Conservation (phyloP, 1,139 yeast genomes). For the Zygosaccharomyces pseudobailii region DNA sequence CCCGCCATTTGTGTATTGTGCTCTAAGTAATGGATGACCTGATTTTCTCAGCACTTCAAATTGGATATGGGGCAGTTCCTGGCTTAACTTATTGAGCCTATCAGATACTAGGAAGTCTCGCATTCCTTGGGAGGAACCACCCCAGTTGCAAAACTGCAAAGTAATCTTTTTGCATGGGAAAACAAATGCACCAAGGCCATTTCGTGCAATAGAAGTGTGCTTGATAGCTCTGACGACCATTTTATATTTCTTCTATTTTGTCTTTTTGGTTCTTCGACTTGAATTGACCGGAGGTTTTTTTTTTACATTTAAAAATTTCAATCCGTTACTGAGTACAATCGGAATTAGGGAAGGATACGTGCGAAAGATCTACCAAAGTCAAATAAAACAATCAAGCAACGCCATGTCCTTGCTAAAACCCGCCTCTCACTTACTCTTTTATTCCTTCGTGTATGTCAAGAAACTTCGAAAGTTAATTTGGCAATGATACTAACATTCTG, state of each 20-base stretch:
- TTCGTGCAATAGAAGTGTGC: constrained; percentile 56
- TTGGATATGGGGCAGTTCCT: constrained; percentile 57
- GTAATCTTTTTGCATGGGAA: constrained; percentile 59
- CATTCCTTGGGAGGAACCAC: constrained; percentile 87
- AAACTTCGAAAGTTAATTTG: neutral
- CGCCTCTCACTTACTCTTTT: constrained; percentile 29
- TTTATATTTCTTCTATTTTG: neutral
- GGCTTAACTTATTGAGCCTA: constrained; percentile 55
- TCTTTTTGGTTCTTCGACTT: neutral
- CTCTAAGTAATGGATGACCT: constrained; percentile 80
- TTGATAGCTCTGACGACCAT: constrained; percentile 46
- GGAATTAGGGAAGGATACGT: neutral
- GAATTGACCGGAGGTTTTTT: neutral
- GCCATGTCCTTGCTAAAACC: constrained; percentile 23
- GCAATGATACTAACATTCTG: constrained; percentile 7
- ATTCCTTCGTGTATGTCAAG: constrained; percentile 30
- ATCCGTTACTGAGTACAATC: neutral
- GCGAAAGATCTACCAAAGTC: neutral
- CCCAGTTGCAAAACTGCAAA: constrained; percentile 85
- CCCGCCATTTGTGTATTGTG: constrained; percentile 50
- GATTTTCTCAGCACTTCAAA: constrained; percentile 63
- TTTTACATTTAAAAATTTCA: neutral
- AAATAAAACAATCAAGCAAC: no score
- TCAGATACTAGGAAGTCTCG: constrained; percentile 54
- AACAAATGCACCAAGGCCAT: constrained; percentile 78